phyloP scores from a whole-genome alignment of 352 stramenopile genomes.

The Phytophthora cactorum region DNA sequence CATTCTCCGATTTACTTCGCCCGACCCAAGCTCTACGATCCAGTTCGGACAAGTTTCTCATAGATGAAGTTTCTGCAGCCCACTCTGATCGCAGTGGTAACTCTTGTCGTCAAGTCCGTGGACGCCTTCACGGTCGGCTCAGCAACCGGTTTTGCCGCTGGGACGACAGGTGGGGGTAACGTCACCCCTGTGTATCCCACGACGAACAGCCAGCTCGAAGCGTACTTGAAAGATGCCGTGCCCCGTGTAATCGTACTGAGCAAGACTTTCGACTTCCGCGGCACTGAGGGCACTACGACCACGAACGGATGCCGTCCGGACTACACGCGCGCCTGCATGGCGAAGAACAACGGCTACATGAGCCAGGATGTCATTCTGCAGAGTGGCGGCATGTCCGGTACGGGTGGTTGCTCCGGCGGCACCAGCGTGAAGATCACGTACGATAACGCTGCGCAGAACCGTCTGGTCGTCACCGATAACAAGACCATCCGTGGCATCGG shows the following conservation, averaged over 20 bases:
- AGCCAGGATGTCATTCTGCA: slow-evolving; percentile 54
- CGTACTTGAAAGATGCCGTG: slow-evolving; percentile 1
- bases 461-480: slow-evolving; percentile 40
- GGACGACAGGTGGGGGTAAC: slow-evolving; percentile 4
- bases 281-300: slow-evolving; percentile 42
- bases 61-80: slow-evolving; percentile 10
- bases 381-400: slow-evolving; percentile 45
- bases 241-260: slow-evolving; percentile 41
- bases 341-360: slow-evolving; percentile 49
- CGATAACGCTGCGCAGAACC: slow-evolving; percentile 30
- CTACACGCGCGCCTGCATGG: slow-evolving; percentile 44
- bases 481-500: slow-evolving; percentile 54
- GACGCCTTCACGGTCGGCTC: slow-evolving; percentile 13
- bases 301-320: slow-evolving; percentile 39
- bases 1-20: slow-evolving; percentile 11
- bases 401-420: slow-evolving; percentile 46
- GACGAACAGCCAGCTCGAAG: background rate
- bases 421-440: slow-evolving; percentile 28
- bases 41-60: background rate
- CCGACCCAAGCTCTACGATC: background rate
- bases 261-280: slow-evolving; percentile 48
- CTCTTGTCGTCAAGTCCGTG: background rate
- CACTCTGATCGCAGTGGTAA: slow-evolving; percentile 6
- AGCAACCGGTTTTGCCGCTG: slow-evolving; percentile 7
- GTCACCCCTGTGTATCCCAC: slow-evolving; percentile 1